Evolutionary conservation across 208 protist genomes (phyloP).

Genomic region (Polymyxa betae): DNA sequence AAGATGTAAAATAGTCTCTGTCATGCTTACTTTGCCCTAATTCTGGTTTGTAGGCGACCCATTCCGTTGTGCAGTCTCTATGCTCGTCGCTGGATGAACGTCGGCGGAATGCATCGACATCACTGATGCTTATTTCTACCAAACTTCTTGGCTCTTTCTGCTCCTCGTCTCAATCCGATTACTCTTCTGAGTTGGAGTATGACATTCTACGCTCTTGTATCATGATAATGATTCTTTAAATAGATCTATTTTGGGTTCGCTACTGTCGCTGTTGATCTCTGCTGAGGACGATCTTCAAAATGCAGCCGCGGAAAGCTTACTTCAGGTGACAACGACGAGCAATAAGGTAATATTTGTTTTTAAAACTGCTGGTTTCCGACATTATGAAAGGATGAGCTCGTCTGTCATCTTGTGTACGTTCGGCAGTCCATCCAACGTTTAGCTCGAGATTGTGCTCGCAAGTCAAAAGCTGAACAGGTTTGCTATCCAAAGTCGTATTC

Average conservation of each 20-base stretch:
- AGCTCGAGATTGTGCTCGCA: background rate
- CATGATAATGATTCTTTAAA: too few relatives aligned
- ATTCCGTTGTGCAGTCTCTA: background rate
- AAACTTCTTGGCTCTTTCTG: background rate
- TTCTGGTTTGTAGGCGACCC: too few relatives aligned
- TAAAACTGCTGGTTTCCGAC: background rate
- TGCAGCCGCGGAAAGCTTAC: too few relatives aligned
- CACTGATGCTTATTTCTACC: background rate
- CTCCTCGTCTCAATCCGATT: background rate
- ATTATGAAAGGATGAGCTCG: constrained; percentile 12
- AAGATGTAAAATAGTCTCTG: too few relatives aligned
- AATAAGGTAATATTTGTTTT: background rate
- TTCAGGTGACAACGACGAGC: too few relatives aligned
- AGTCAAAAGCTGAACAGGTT: background rate
- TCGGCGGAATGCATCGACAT: background rate
- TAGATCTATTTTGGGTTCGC: background rate
- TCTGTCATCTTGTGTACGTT: background rate
- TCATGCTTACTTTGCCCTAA: too few relatives aligned
- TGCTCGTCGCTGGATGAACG: background rate
- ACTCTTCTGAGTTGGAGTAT: background rate
- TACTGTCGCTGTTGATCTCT: background rate
- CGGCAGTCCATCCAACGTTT: background rate
- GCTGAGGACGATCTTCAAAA: background rate
- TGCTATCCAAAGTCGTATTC: too few relatives aligned
- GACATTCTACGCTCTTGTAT: too few relatives aligned